phyloP scores from a whole-genome alignment of 305 asterid species.

The Solanum hybrid region DNA sequence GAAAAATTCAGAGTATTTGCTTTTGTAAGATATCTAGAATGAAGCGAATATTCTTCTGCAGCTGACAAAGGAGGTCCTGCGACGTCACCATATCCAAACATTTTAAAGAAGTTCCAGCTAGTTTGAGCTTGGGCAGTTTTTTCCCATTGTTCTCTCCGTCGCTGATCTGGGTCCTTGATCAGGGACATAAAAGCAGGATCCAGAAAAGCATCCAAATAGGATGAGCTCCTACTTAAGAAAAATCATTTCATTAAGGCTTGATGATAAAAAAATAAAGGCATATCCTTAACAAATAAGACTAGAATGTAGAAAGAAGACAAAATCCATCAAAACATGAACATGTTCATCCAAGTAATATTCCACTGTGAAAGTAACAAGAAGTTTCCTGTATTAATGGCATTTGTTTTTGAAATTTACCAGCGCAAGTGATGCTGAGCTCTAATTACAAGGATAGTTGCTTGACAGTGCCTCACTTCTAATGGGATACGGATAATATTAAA shows the following conservation, averaged over 20 bases:
- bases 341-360: not conserved
- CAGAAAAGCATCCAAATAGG: constrained; percentile 74
- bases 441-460: not conserved
- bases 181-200: constrained; percentile 97
- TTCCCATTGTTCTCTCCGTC: constrained; percentile 87
- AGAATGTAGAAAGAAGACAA: not conserved
- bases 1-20: constrained; percentile 87
- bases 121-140: constrained; percentile 73
- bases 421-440: not conserved
- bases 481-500: not conserved
- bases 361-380: not conserved
- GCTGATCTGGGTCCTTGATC: constrained; percentile 88
- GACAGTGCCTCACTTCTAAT: not conserved
- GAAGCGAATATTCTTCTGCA: constrained; percentile 92
- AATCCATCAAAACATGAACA: not conserved
- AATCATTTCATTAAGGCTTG: not conserved
- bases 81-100: constrained; percentile 89
- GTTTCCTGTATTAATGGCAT: not conserved
- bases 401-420: not conserved
- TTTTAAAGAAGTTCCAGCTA: constrained; percentile 56
- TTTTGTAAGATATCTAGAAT: constrained; percentile 89
- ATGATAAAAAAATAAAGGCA: not conserved
- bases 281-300: not conserved
- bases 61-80: constrained; percentile 84
- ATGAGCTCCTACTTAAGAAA: constrained; percentile 41